Conservation (phyloP, 2,329 filamentous ascomycete genomes). For the Teratosphaeria nubilosa region DNA sequence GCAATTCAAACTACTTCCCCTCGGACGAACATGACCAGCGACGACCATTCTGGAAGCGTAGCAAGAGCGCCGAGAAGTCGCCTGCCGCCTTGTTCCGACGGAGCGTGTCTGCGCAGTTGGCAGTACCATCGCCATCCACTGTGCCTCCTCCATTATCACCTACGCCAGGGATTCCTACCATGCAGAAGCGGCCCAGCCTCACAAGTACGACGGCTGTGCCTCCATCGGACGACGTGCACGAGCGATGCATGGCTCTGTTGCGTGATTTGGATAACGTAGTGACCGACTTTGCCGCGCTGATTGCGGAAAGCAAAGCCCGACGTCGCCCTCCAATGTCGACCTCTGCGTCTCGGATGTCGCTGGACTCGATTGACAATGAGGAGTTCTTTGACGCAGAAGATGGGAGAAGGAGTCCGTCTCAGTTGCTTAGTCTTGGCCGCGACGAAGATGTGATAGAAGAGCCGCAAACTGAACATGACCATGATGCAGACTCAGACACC, state of each 20-base stretch:
- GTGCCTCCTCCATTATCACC: conserved; percentile 19
- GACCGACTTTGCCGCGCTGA: conserved; percentile 65
- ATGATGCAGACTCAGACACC: conserved; percentile 51
- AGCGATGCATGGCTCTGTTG: conserved; percentile 74
- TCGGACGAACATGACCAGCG: conserved; percentile 1
- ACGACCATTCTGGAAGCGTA: conserved; percentile 79
- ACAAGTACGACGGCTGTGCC: conserved; percentile 5
- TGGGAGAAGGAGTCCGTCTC: conserved; percentile 44
- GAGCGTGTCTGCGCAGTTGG: conserved; percentile 45
- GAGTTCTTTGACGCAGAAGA: conserved; percentile 93
- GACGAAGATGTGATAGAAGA: conserved; percentile 51
- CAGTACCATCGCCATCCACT: conserved; percentile 34
- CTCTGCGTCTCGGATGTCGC: conserved; percentile 49
- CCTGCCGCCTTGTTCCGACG: conserved; percentile 36
- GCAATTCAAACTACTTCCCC: conserved; percentile 24
- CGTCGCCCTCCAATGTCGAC: conserved; percentile 44
- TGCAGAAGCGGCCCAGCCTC: conserved; percentile 24
- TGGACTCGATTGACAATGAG: conserved; percentile 71
- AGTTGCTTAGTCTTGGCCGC: conserved; percentile 65
- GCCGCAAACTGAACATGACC: conserved; percentile 39
- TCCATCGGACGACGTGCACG: conserved; percentile 54
- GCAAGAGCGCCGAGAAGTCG: conserved; percentile 47
- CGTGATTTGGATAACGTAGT: conserved; percentile 77
- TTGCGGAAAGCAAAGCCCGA: conserved; percentile 69
- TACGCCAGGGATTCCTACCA: conserved; percentile 24